Conservation (phyloP, 2,329 filamentous ascomycete genomes). For the Penicillium sp. region DNA sequence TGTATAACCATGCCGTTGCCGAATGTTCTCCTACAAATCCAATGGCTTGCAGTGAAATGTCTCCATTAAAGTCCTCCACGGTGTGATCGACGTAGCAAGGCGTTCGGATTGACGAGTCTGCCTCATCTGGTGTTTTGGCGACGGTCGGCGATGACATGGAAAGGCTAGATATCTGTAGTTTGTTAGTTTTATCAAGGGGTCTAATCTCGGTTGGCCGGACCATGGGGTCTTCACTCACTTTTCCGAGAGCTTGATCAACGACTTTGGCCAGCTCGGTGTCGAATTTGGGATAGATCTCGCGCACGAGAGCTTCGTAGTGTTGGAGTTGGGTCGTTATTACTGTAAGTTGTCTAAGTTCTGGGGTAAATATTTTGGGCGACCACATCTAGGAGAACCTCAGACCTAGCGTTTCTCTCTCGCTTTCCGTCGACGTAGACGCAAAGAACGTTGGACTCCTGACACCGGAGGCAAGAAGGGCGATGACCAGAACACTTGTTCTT, state of each 20-base stretch:
- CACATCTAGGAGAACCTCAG: slow-evolving; percentile 14
- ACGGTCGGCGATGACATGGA: slow-evolving; percentile 1
- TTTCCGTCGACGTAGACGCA: slow-evolving; percentile 49
- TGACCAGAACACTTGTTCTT: slow-evolving; percentile 50
- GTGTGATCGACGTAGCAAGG: slow-evolving; percentile 41
- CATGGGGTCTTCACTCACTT: slow-evolving; percentile 26
- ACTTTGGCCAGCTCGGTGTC: slow-evolving; percentile 33
- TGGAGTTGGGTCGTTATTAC: slow-evolving; percentile 40
- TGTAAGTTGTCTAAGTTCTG: slow-evolving; percentile 36
- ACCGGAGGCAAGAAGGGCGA: slow-evolving; percentile 44
- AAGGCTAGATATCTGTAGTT: slow-evolving; percentile 1
- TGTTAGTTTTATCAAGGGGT: not conserved
- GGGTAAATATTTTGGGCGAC: slow-evolving; percentile 5
- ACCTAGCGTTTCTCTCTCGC: slow-evolving; percentile 47
- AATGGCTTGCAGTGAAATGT: slow-evolving; percentile 38
- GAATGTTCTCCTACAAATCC: slow-evolving; percentile 49
- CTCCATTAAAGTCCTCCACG: slow-evolving; percentile 46
- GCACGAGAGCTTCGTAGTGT: slow-evolving; percentile 39
- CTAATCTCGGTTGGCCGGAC: not conserved
- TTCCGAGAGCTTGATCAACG: slow-evolving; percentile 36
- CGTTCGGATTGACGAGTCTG: slow-evolving; percentile 21
- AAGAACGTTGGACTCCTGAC: slow-evolving; percentile 40
- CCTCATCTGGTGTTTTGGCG: not conserved
- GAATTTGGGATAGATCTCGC: slow-evolving; percentile 36
- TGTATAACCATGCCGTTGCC: slow-evolving; percentile 46